phyloP scores from a whole-genome alignment of 257 asterid species.

The Pogostemon cablin region DNA sequence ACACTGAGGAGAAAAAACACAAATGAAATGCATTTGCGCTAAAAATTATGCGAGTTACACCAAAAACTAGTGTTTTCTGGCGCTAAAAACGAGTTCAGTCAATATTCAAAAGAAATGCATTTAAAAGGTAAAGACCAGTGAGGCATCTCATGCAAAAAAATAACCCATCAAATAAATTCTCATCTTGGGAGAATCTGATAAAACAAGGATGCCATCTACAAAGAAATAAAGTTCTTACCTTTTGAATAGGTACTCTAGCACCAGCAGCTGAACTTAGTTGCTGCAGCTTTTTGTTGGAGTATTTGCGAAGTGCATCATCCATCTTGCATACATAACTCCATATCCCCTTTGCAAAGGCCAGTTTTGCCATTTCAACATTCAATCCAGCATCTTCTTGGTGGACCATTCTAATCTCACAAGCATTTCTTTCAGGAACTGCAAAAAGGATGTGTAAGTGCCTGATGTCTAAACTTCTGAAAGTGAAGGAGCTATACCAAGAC shows the following conservation, averaged over 20 bases:
- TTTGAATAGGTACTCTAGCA: slow-evolving; percentile 48
- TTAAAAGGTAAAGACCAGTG: not conserved
- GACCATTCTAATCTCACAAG: slow-evolving; percentile 87
- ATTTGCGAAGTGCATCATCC: slow-evolving; percentile 75
- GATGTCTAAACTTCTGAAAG: not conserved
- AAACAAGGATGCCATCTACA: slow-evolving; percentile 11
- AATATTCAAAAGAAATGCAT: not conserved
- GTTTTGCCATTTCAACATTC: slow-evolving; percentile 80
- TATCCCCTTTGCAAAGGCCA: slow-evolving; percentile 85
- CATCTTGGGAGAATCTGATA: slow-evolving; percentile 14
- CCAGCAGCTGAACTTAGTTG: slow-evolving; percentile 37
- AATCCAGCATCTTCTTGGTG: slow-evolving; percentile 97
- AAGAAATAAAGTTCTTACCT: slow-evolving; percentile 47
- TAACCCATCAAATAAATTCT: not conserved
- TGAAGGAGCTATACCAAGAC: not conserved
- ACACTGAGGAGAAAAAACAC: not conserved
- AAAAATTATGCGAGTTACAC: not conserved
- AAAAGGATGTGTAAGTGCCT: slow-evolving; percentile 13
- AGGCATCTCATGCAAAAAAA: not conserved
- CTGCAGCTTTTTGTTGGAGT: slow-evolving; percentile 43
- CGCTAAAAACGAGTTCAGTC: not conserved
- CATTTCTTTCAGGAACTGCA: slow-evolving; percentile 85
- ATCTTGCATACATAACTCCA: slow-evolving; percentile 86
- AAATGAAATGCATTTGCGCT: not conserved
- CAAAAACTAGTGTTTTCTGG: not conserved